These are phyloP conservation scores for Coniochaeta sp. DNA, from an alignment of 2,329 filamentous ascomycete species.

Conservation along the genomic window DNA sequence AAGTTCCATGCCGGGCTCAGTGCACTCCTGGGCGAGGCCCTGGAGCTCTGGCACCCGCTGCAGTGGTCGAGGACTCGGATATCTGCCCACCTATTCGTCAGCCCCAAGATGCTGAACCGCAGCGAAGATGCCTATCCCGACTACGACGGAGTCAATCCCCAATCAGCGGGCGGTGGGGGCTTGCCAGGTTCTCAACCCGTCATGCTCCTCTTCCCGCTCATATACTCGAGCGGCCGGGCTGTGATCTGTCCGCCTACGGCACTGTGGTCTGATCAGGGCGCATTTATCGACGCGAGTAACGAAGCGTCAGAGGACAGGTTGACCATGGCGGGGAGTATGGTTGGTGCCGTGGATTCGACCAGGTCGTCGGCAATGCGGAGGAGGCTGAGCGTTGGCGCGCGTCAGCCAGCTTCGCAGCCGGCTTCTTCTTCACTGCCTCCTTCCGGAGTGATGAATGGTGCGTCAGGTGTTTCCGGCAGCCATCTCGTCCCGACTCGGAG, in stretches of 20 bases:
- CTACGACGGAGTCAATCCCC: not conserved
- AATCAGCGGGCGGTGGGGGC: not conserved
- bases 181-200: not conserved
- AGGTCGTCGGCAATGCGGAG: not conserved
- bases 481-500: too few relatives aligned
- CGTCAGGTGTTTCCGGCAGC: too few relatives aligned
- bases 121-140: not conserved
- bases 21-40: constrained; percentile 11
- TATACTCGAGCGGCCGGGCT: not conserved
- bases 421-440: too few relatives aligned
- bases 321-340: not conserved
- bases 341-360: not conserved
- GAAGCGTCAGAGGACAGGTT: not conserved
- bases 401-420: too few relatives aligned
- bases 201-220: not conserved
- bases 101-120: not conserved
- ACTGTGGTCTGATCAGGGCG: constrained; percentile 17
- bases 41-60: not conserved
- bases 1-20: constrained; percentile 7
- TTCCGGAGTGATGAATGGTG: too few relatives aligned
- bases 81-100: not conserved
- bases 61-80: not conserved
- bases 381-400: not conserved
- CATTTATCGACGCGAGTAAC: constrained; percentile 1
- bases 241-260: constrained; percentile 17